Conservation (phyloP, 805 yeast genomes). For the Lipomyces yamadae region DNA sequence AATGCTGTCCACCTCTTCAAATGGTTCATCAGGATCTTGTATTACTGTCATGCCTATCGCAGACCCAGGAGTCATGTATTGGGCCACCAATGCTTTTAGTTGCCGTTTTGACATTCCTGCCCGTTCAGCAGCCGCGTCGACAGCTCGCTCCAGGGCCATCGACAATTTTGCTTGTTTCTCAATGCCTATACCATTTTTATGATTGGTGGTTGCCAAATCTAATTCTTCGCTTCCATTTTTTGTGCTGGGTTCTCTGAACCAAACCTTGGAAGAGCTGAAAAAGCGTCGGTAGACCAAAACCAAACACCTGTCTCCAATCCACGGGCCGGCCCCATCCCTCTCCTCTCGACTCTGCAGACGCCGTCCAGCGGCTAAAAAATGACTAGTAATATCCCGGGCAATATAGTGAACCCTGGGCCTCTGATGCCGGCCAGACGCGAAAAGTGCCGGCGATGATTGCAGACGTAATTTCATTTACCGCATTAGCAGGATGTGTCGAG, state of each 20-base stretch:
- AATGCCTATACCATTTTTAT: not conserved
- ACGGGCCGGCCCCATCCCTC: not conserved
- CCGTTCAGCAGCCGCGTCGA: not conserved
- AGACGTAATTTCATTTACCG: conserved; percentile 1
- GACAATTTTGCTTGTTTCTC: not conserved
- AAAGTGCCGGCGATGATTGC: not conserved
- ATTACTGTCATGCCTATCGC: not conserved
- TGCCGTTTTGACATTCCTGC: not conserved
- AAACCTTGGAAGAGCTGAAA: not conserved
- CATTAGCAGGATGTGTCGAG: not conserved
- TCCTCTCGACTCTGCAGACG: not conserved
- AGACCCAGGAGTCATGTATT: not conserved
- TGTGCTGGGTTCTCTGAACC: not conserved
- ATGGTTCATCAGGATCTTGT: not conserved
- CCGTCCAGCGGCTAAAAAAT: not conserved
- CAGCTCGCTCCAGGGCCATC: not conserved
- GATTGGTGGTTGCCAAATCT: not conserved
- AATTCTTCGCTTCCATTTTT: not conserved
- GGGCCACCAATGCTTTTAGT: not conserved
- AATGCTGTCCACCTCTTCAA: not conserved
- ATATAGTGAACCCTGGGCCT: not conserved
- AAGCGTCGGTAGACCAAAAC: not conserved
- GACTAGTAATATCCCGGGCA: not conserved
- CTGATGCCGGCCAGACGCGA: not conserved
- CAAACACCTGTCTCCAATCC: not conserved